A percentile compares a stretch with the other conserved stretches of the same genome.
phyloP scores from a whole-genome alignment of 805 yeast species.

The Candida tallmaniae region DNA sequence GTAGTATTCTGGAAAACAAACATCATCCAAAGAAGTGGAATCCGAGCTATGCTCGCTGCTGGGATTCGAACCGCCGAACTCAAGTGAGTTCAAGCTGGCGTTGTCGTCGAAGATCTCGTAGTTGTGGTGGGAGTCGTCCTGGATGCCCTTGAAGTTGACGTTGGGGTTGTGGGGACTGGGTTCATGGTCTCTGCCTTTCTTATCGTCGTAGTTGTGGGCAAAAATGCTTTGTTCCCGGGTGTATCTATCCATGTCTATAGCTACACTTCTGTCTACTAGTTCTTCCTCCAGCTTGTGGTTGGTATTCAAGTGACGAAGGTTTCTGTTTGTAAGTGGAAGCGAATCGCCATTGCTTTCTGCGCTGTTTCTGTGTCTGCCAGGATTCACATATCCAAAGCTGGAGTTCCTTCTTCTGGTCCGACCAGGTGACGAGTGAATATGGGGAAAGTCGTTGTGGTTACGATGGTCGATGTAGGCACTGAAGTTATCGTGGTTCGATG shows the following conservation, averaged over 20 bases:
- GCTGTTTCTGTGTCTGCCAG: background rate
- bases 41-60: conserved; percentile 56
- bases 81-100: conserved; percentile 24
- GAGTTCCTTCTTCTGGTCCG: conserved; percentile 21
- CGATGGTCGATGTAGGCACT: conserved; percentile 31
- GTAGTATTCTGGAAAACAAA: conserved; percentile 79
- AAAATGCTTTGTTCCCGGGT: conserved; percentile 24
- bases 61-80: conserved; percentile 57
- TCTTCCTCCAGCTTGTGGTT: conserved; percentile 4
- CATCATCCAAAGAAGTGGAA: conserved; percentile 82
- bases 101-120: conserved; percentile 8
- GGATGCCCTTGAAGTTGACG: background rate
- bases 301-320: conserved; percentile 25
- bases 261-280: conserved; percentile 16
- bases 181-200: background rate
- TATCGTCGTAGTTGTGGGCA: background rate
- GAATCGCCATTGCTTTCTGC: background rate
- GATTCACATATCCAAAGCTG: background rate
- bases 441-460: conserved; percentile 21
- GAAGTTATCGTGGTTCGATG: conserved; percentile 8
- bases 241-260: conserved; percentile 38
- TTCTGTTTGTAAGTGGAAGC: conserved; percentile 35
- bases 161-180: background rate
- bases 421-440: conserved; percentile 26
- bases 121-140: conserved; percentile 1